Evolutionary conservation across 176 grass and related monocot genomes (phyloP).

Genomic region (Puya raimondii): DNA sequence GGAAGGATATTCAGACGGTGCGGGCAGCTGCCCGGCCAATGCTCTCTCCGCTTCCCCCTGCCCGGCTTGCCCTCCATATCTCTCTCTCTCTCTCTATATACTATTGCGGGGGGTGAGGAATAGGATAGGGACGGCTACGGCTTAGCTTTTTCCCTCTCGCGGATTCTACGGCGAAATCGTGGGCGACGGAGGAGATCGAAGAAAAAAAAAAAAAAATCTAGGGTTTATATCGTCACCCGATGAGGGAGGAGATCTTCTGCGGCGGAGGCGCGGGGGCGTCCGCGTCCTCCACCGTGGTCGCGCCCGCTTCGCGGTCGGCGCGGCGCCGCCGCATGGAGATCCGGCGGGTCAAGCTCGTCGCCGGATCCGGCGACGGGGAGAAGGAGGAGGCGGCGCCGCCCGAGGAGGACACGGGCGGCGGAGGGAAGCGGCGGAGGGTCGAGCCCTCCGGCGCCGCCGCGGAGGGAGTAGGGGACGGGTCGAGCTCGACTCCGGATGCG

Average conservation of each 20-base stretch:
- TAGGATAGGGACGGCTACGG: background rate
- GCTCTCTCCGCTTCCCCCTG: constrained; percentile 15
- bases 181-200: constrained; percentile 13
- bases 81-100: constrained; percentile 22
- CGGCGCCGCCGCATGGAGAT: constrained; percentile 23
- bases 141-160: background rate
- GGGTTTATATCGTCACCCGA: background rate
- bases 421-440: background rate
- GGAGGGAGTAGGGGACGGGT: constrained; percentile 4
- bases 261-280: constrained; percentile 34
- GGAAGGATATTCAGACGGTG: constrained; percentile 11
- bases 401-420: background rate
- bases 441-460: constrained; percentile 27
- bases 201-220: background rate
- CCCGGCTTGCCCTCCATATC: background rate
- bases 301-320: constrained; percentile 13
- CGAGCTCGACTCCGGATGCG: background rate
- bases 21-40: constrained; percentile 30
- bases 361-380: background rate
- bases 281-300: constrained; percentile 15
- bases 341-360: constrained; percentile 3
- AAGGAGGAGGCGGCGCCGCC: constrained; percentile 30
- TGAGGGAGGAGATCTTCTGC: constrained; percentile 72
- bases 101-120: background rate
- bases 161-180: constrained; percentile 5